phyloP scores from a whole-genome alignment of 179 eudicot genomes.

The Beta lomatogona region DNA sequence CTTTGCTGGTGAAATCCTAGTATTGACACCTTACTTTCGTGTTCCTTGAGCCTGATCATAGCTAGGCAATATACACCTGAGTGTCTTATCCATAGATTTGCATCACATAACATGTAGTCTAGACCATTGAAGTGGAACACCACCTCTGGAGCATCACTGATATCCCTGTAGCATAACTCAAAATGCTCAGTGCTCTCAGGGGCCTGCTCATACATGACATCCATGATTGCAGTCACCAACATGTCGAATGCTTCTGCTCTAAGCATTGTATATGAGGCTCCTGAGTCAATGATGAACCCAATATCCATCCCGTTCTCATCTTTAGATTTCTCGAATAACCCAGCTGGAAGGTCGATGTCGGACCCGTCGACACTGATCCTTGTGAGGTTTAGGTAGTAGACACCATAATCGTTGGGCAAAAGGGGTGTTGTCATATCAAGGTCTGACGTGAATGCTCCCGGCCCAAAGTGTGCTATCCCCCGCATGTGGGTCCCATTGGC shows the following conservation, averaged over 20 bases:
- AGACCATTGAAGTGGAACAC: constrained; percentile 37
- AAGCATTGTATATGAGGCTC: constrained; percentile 33
- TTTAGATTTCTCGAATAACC: constrained; percentile 20
- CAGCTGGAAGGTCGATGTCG: constrained; percentile 26
- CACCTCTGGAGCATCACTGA: constrained; percentile 38
- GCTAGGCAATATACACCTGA: constrained; percentile 33
- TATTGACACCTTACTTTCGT: constrained; percentile 22
- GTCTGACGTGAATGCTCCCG: constrained; percentile 23
- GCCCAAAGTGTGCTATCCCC: constrained; percentile 34
- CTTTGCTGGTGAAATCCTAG: constrained; percentile 41
- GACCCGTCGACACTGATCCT: constrained; percentile 34
- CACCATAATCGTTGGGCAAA: constrained; percentile 14
- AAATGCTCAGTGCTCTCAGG: constrained; percentile 26
- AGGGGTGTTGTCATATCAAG: constrained; percentile 36
- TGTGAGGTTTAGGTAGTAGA: constrained; percentile 33
- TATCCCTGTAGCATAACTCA: constrained; percentile 33
- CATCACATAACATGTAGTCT: constrained; percentile 34
- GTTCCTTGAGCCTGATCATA: constrained; percentile 30
- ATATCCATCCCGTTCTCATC: not conserved
- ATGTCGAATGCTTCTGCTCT: constrained; percentile 32
- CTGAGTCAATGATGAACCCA: constrained; percentile 39
- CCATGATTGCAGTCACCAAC: constrained; percentile 22
- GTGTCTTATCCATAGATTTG: constrained; percentile 34
- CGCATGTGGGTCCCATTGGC: constrained; percentile 32
- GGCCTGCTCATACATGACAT: constrained; percentile 25